These are phyloP conservation scores for Zygosaccharomyces siamensis DNA, from an alignment of 805 yeast species.

Conservation along the genomic window DNA sequence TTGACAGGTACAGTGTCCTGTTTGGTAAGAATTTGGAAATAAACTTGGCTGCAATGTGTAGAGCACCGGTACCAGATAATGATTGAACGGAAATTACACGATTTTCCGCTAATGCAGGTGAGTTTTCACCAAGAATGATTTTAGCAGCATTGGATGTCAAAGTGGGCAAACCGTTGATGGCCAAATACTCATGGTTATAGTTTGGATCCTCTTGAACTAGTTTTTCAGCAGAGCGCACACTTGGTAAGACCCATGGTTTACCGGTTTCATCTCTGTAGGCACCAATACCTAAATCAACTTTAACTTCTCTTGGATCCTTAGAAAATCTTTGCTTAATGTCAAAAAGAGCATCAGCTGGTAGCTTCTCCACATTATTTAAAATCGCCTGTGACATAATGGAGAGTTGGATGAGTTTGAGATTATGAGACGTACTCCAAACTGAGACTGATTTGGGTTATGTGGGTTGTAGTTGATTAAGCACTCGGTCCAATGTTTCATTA, in stretches of 20 bases:
- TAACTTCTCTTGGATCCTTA: conserved; percentile 53
- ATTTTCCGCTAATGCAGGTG: conserved; percentile 50
- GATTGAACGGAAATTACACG: conserved; percentile 84
- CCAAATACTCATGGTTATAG: conserved; percentile 82
- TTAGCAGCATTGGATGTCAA: conserved; percentile 68
- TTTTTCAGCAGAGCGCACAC: conserved; percentile 65
- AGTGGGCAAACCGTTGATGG: conserved; percentile 70
- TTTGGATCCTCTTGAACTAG: conserved; percentile 52
- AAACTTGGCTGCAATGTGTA: conserved; percentile 74
- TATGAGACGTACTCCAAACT: no score
- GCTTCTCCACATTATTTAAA: conserved; percentile 47
- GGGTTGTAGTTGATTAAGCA: neutral
- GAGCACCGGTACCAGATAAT: conserved; percentile 92
- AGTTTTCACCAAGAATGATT: conserved; percentile 62
- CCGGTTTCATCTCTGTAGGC: conserved; percentile 93
- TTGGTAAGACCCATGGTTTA: conserved; percentile 82
- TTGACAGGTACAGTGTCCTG: conserved; percentile 60
- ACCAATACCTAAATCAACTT: conserved; percentile 85
- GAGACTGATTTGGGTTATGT: no score
- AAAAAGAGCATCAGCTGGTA: conserved; percentile 86
- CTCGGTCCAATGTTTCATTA: neutral
- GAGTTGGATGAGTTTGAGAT: neutral
- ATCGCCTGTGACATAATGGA: conserved; percentile 23
- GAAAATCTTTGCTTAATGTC: conserved; percentile 66
- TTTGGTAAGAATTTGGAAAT: conserved; percentile 34